Conservation (phyloP, 164 flowering plant genomes). For the Nymphaea colorata region DNA sequence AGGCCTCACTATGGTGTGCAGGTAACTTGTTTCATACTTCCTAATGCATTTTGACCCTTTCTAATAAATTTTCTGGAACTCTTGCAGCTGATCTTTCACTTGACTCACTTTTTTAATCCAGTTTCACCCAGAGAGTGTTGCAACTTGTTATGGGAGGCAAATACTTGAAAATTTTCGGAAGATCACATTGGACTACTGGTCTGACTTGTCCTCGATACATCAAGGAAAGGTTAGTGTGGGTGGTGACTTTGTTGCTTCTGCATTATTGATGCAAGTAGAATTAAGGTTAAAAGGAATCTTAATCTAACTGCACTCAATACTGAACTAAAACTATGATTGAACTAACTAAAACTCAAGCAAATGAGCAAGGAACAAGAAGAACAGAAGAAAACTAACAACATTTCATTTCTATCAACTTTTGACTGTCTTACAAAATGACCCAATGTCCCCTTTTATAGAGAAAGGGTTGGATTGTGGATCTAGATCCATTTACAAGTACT, state of each 20-base stretch:
- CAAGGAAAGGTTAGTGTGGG: slow-evolving; percentile 24
- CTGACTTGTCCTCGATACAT: slow-evolving; percentile 17
- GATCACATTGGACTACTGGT: slow-evolving; percentile 73
- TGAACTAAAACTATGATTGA: no score
- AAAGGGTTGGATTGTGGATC: no score
- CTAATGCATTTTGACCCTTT: neutral
- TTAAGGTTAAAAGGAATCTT: no score
- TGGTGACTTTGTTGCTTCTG: slow-evolving; percentile 31
- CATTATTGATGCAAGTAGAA: no score
- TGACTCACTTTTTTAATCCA: slow-evolving; percentile 14
- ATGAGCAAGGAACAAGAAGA: no score
- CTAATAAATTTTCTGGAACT: neutral
- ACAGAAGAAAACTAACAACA: no score
- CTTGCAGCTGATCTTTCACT: neutral
- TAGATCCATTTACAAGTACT: no score
- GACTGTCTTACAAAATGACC: no score
- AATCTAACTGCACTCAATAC: no score
- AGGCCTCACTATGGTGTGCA: slow-evolving; percentile 95
- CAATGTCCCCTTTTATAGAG: no score
- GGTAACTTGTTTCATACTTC: slow-evolving; percentile 23
- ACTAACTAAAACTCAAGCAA: no score
- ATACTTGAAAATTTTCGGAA: slow-evolving; percentile 77
- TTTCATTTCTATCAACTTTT: no score
- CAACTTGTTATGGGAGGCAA: slow-evolving; percentile 67
- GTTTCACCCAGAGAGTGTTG: slow-evolving; percentile 99